phyloP scores from a whole-genome alignment of 2,329 filamentous ascomycete species.

The Penicillium sumatraense region DNA sequence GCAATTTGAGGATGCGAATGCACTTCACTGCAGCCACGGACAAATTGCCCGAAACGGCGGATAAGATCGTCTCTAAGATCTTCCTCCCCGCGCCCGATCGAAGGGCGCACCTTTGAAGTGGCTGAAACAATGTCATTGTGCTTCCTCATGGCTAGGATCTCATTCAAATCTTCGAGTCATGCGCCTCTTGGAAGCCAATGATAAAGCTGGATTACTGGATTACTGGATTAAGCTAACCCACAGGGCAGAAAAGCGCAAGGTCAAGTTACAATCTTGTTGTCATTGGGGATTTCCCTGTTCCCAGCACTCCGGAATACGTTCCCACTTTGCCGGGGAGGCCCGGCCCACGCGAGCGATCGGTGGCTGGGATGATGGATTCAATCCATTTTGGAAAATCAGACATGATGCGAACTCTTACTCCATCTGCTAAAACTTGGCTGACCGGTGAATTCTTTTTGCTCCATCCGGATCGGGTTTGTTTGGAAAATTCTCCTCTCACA shows the following conservation, averaged over 20 bases:
- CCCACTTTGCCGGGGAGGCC: slow-evolving; percentile 16
- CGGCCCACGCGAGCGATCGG: slow-evolving; percentile 23
- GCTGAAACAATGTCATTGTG: slow-evolving; percentile 23
- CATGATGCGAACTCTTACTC: neutral
- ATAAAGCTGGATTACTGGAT: neutral
- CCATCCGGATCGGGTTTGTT: neutral
- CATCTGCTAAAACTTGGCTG: neutral
- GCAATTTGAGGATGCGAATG: slow-evolving; percentile 4
- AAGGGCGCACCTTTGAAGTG: slow-evolving; percentile 8
- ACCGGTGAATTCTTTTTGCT: slow-evolving; percentile 15
- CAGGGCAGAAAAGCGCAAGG: neutral
- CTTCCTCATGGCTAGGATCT: neutral
- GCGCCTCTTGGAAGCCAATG: slow-evolving; percentile 2
- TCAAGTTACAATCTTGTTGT: neutral
- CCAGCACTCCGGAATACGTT: slow-evolving; percentile 5
- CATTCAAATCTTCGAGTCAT: neutral
- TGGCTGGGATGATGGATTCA: slow-evolving; percentile 13
- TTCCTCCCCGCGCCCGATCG: slow-evolving; percentile 19
- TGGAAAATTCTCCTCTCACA: neutral
- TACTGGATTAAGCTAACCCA: no score
- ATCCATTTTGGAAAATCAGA: neutral
- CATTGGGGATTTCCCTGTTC: neutral
- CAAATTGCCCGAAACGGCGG: slow-evolving; percentile 27
- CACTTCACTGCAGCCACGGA: slow-evolving; percentile 25
- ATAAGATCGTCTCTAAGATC: slow-evolving; percentile 25